Percentiles rank a stretch among this genome's conserved stretches.
These are phyloP conservation scores for Abrus pulchellus DNA, from an alignment of 306 rosid species.

Conservation along the genomic window DNA sequence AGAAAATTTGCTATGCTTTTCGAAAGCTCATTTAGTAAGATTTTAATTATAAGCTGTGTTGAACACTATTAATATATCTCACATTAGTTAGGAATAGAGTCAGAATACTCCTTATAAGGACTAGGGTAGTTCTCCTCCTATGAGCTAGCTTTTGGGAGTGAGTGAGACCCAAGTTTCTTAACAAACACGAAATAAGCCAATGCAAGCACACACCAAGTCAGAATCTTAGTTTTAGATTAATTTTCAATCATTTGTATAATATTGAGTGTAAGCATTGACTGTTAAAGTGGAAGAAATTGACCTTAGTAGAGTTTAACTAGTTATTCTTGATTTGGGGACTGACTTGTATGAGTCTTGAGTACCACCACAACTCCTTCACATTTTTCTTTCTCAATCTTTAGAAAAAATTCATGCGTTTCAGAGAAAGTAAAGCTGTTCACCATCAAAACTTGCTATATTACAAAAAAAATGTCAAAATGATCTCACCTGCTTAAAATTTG, in stretches of 20 bases:
- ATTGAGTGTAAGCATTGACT: slow-evolving; percentile 5
- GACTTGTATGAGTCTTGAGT: neutral
- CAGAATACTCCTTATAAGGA: too few species aligned
- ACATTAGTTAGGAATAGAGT: too few species aligned
- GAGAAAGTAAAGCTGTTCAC: slow-evolving; percentile 35
- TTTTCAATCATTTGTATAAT: neutral
- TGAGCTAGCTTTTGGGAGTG: too few species aligned
- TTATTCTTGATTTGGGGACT: slow-evolving; percentile 12
- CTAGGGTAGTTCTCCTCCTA: too few species aligned
- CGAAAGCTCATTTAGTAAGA: neutral
- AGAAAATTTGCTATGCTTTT: neutral
- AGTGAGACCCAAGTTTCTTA: too few species aligned
- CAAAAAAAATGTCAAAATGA: slow-evolving; percentile 31
- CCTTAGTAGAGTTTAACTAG: slow-evolving; percentile 20
- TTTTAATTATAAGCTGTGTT: slow-evolving; percentile 19
- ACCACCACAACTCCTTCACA: slow-evolving; percentile 37
- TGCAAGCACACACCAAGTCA: slow-evolving; percentile 19
- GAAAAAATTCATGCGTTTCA: slow-evolving; percentile 15
- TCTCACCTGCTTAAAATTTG: slow-evolving; percentile 93
- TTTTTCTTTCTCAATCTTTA: slow-evolving; percentile 37
- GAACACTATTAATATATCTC: too few species aligned
- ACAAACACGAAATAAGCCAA: slow-evolving; percentile 9
- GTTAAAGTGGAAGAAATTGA: slow-evolving; percentile 14
- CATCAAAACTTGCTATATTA: slow-evolving; percentile 30
- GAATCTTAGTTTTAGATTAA: slow-evolving; percentile 16